Conservation (phyloP, 768 basidiomycete genomes). For the Coprinellus micaceus region DNA sequence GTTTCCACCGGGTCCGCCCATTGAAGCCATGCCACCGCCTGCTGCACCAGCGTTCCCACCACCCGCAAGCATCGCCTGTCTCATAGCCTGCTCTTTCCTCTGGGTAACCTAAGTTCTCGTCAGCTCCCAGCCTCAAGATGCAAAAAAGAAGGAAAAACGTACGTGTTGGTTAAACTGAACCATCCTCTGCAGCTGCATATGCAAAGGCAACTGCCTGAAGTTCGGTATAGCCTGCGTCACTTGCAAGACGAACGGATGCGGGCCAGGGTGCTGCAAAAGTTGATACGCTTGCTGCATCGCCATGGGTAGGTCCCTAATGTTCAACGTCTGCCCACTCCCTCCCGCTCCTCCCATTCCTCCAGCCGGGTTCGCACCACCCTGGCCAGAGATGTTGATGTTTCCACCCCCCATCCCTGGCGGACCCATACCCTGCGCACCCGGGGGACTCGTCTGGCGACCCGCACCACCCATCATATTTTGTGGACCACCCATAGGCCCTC, state of each 20-base stretch:
- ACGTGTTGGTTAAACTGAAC: no score
- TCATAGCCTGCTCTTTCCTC: conserved; percentile 3
- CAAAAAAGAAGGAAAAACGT: conserved; percentile 3
- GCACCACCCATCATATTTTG: not conserved
- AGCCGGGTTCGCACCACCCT: not conserved
- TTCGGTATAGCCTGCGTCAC: conserved; percentile 49
- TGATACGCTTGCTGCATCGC: conserved; percentile 38
- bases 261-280: conserved; percentile 50
- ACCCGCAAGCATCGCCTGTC: not conserved
- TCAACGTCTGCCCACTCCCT: conserved; percentile 3
- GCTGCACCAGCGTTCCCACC: not conserved
- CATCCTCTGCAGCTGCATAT: conserved; percentile 60
- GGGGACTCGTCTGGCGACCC: no score
- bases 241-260: conserved; percentile 59
- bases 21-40: not conserved
- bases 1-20: not conserved
- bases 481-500: conserved; percentile 9
- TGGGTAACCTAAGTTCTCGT: conserved; percentile 3
- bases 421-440: conserved; percentile 5
- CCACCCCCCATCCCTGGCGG: not conserved
- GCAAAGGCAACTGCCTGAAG: conserved; percentile 48
- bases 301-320: conserved; percentile 10
- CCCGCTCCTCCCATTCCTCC: conserved; percentile 8
- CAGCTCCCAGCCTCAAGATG: conserved; percentile 22
- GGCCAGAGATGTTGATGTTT: not conserved